Conservation (phyloP, 768 basidiomycete species). For the Mycena crocata region DNA sequence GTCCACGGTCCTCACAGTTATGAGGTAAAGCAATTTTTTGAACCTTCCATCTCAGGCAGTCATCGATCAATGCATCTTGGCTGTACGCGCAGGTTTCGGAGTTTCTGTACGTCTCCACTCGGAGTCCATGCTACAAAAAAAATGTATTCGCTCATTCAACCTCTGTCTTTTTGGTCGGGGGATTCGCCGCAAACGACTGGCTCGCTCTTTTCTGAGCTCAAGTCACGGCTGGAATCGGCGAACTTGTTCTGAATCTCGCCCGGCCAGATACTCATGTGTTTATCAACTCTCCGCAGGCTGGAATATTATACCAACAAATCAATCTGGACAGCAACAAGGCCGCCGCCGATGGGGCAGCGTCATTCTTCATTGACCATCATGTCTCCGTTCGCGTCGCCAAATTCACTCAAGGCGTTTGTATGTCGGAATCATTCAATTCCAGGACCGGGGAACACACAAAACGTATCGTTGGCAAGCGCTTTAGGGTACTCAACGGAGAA, state of each 20-base stretch:
- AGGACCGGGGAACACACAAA: neutral
- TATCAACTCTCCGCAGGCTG: slow-evolving; percentile 36
- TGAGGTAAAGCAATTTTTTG: slow-evolving; percentile 56
- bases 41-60: slow-evolving; percentile 55
- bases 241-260: slow-evolving; percentile 50
- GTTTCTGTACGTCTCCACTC: slow-evolving; percentile 47
- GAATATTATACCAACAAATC: too few species aligned
- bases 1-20: slow-evolving; percentile 41
- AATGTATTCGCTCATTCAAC: neutral
- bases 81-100: slow-evolving; percentile 36
- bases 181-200: slow-evolving; percentile 64
- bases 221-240: slow-evolving; percentile 45
- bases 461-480: neutral
- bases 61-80: slow-evolving; percentile 43
- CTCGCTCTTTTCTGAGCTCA: slow-evolving; percentile 56
- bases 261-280: slow-evolving; percentile 62
- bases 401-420: slow-evolving; percentile 11
- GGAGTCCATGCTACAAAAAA: neutral
- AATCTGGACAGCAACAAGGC: slow-evolving; percentile 29
- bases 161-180: slow-evolving; percentile 62
- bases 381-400: slow-evolving; percentile 22
- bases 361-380: slow-evolving; percentile 28
- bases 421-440: slow-evolving; percentile 1
- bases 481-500: neutral
- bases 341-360: slow-evolving; percentile 31